phyloP scores from a whole-genome alignment of 1,139 yeast genomes.

The Candida anutae region DNA sequence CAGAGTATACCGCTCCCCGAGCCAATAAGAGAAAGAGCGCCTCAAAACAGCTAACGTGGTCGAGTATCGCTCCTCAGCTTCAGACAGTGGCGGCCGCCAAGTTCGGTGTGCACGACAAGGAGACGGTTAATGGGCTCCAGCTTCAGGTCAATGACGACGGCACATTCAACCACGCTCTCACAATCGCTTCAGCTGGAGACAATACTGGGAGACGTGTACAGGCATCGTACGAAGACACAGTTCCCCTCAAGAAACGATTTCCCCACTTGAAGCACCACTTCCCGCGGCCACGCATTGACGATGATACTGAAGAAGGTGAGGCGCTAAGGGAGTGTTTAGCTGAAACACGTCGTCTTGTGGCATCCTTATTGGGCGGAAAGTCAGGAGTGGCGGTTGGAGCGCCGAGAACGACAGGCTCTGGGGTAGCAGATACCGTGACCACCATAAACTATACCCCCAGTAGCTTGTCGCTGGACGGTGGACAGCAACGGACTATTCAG shows the following conservation, averaged over 20 bases:
- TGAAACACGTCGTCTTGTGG: slow-evolving; percentile 22
- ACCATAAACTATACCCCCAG: slow-evolving; percentile 16
- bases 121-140: slow-evolving; percentile 5
- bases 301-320: slow-evolving; percentile 25
- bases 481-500: slow-evolving; percentile 19
- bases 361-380: slow-evolving; percentile 8
- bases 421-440: slow-evolving; percentile 10
- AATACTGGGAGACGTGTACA: slow-evolving; percentile 12
- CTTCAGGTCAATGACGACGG: slow-evolving; percentile 23
- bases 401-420: slow-evolving; percentile 7
- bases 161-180: slow-evolving; percentile 18
- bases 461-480: slow-evolving; percentile 7
- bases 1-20: slow-evolving; percentile 10
- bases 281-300: slow-evolving; percentile 23
- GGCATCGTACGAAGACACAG: slow-evolving; percentile 30
- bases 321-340: slow-evolving; percentile 17
- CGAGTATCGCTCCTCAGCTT: neutral
- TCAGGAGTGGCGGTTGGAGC: slow-evolving; percentile 11
- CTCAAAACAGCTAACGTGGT: neutral
- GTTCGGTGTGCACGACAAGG: neutral
- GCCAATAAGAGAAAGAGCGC: neutral
- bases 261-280: slow-evolving; percentile 36
- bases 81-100: neutral
- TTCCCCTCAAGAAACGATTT: slow-evolving; percentile 31
- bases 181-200: slow-evolving; percentile 14